Conservation (phyloP, 2,329 filamentous ascomycete species). For the Curvularia sp. region DNA sequence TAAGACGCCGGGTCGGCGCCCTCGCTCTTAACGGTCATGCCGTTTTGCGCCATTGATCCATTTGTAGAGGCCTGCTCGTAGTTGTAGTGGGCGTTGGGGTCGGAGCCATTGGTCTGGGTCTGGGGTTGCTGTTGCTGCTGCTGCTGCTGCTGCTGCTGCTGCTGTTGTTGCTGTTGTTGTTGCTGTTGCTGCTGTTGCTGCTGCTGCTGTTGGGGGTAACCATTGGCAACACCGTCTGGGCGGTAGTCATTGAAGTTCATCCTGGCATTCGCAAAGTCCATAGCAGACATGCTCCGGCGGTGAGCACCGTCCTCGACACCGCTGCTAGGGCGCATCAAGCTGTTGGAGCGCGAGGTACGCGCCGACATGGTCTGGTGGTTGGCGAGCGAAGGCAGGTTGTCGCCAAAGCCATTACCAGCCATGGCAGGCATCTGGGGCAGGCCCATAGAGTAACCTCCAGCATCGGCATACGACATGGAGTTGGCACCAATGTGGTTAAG, state of each 20-base stretch:
- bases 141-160: constrained; percentile 9
- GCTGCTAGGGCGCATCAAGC: constrained; percentile 54
- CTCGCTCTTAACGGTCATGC: constrained; percentile 46
- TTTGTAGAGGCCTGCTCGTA: constrained; percentile 43
- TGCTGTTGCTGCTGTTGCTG: not conserved
- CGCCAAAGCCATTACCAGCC: constrained; percentile 45
- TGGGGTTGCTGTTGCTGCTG: constrained; percentile 15
- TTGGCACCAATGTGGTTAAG: constrained; percentile 45
- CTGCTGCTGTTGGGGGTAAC: constrained; percentile 30
- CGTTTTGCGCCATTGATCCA: constrained; percentile 44
- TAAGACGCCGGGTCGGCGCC: constrained; percentile 39
- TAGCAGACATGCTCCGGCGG: constrained; percentile 46
- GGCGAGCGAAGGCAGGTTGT: constrained; percentile 49
- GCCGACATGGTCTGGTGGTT: constrained; percentile 55
- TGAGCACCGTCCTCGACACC: constrained; percentile 44
- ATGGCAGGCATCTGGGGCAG: constrained; percentile 47
- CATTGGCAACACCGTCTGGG: constrained; percentile 39
- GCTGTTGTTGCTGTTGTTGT: constrained; percentile 21
- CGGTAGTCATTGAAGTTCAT: constrained; percentile 50
- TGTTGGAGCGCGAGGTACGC: constrained; percentile 58
- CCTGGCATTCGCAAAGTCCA: constrained; percentile 44
- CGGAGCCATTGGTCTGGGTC: constrained; percentile 24
- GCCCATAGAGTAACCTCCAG: constrained; percentile 40
- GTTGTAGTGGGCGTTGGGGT: constrained; percentile 39
- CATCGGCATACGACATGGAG: constrained; percentile 45